Base-by-base conservation (phyloP, 306 rosid genomes). In the Pterocarpus santalinus region DNA sequence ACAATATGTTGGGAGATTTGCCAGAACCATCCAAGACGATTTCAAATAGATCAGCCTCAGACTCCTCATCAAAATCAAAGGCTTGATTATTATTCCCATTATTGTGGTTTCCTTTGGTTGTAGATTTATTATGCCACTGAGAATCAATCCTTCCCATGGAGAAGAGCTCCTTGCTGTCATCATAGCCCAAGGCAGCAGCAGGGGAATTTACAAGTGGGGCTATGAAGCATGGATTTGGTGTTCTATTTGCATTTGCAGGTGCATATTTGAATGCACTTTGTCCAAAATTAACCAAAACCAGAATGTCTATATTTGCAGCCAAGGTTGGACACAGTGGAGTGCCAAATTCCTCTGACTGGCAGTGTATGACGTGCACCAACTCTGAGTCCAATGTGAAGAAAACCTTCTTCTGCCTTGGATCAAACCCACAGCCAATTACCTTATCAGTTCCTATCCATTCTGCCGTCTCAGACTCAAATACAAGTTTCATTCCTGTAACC, bases 81-180 rank as follows among this genome's bases (percentile, higher is more conserved):
- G 16, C 79, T 70, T 5, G 70, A 69, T 57, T 10, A 33, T 17
- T 73, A 53, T 8, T 65, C 63, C 60, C 68, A 38, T 77, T 65
- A 17, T 73, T 76, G 32, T 76, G 87, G 75, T 53, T 86, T 63
- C 84, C 90, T 86, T 72, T 91, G 17, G 80, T 53, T 52, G 85
- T 36, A 3, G 84, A 17, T 28, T 80, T 67, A 69, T 89, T 81
- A 53, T 74, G 85, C 92, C 95, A 88, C 76, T 89, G 95, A 62
- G 99, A 83, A 71, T 95, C 98, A 28, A 95, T 91, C 84, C 91
- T 87, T 65, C 90, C 94, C 98, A 93, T 92, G 33, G 99, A 95
- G 86, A 95, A 95, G 8, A 95, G 94, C 83, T 95, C 99, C 74
- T 83, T 89, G 85, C 97, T 93, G 61, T 93, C 99, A 80, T 95